Evolutionary conservation across 768 basidiomycete species (phyloP), one percentile per base, ranked within the genome.

Genomic region (Chalciporus sphaerocephalus): DNA sequence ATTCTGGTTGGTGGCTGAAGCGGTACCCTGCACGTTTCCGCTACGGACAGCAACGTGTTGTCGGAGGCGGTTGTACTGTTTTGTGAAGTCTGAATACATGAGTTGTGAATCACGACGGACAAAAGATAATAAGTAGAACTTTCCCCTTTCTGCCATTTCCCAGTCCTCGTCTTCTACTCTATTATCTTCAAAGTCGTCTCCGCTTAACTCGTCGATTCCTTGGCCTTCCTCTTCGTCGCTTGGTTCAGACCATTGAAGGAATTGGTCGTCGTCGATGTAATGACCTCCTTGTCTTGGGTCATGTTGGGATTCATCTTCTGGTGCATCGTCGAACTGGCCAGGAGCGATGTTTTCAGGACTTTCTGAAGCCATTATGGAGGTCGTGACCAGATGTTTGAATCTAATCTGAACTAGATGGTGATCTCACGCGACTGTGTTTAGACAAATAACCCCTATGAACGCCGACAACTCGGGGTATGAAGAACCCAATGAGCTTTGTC

Each of bases 51-150:
- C 88, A 46, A 90, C 84, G 62, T 97, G 91, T 63, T 97, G 94
- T 40, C 87, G 74, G 23, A 98, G 74, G 18, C 96, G 85, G 69
- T 98, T 98, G 69, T 89, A 99, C 58, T 97, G 93, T 68, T 98
- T 98, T 25, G 96, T 98, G 58, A 99, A 97, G 70, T 99, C 96
- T 96, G 63, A 40, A 50, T 46, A 43, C 49, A 21, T 40, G 21
- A 11, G 41, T 38, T n/a, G 46, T 21, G 23, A 18, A 30, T 46
- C 28, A 38, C 28, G 27, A 21, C 18, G 39, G 24, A 30, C 8
- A 17, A 37, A 22, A 21, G 37, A 27, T 27, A 12, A 6, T 11
- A 45, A 16, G 35, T 11, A 38, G 21, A 8, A 60, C 75, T 34
- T 54, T 85, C 92, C 86, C 77, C 85, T 69, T 67, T 92, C 89